Conservation (phyloP, 2,329 filamentous ascomycete species). For the Thelonectria olida region DNA sequence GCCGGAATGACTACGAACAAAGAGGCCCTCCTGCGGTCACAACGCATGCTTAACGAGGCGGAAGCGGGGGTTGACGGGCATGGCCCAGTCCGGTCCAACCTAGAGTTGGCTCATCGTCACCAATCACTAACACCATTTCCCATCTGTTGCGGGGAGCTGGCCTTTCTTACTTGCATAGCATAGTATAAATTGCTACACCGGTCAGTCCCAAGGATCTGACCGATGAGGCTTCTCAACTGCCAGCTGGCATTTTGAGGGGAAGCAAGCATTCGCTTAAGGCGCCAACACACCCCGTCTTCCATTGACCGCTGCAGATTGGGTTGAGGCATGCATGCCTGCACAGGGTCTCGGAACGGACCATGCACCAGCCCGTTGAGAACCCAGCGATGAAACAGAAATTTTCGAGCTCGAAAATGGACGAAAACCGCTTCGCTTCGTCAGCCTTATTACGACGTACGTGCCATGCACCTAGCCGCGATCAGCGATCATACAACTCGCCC, state of each 20-base stretch:
- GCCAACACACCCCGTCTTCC: constrained; percentile 17
- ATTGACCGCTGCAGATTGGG: constrained; percentile 1
- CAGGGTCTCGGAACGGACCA: constrained; percentile 21
- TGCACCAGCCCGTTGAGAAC: constrained; percentile 5
- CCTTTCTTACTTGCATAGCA: constrained; percentile 18
- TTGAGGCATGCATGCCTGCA: constrained; percentile 24
- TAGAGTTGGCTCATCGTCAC: constrained; percentile 1
- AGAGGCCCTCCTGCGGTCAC: constrained; percentile 8
- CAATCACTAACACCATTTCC: constrained; percentile 14
- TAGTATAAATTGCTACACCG: constrained; percentile 22
- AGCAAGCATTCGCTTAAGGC: constrained; percentile 22
- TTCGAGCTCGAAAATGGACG: constrained; percentile 22
- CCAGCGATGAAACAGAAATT: constrained; percentile 14
- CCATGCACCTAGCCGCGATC: constrained; percentile 23
- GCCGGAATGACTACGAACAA: constrained; percentile 2
- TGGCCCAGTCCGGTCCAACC: background rate
- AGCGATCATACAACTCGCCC: constrained; percentile 26
- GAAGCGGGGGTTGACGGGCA: background rate
- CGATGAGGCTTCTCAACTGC: constrained; percentile 29
- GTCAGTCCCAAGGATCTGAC: constrained; percentile 21
- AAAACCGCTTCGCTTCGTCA: constrained; percentile 1
- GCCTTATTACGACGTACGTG: constrained; percentile 1
- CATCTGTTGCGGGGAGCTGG: constrained; percentile 13
- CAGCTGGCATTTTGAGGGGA: constrained; percentile 26
- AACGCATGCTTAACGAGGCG: background rate